These are phyloP conservation scores for Coniochaeta prunicola DNA, from an alignment of 2,329 filamentous ascomycete species.

Conservation along the genomic window DNA sequence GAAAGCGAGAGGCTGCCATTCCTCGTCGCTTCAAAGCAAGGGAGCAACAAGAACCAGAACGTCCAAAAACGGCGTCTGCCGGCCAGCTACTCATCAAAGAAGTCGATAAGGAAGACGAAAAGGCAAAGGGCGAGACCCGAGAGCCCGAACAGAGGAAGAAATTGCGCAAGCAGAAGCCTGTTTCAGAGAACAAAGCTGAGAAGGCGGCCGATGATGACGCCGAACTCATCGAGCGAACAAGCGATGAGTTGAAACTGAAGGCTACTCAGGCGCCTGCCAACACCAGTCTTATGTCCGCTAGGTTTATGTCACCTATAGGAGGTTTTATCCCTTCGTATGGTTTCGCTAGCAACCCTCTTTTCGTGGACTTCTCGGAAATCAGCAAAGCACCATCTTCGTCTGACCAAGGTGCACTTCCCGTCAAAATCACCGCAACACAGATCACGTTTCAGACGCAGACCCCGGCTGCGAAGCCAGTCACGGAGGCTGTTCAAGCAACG, in stretches of 20 bases:
- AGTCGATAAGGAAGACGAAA: background rate
- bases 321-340: slow-evolving; percentile 1
- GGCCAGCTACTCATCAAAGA: background rate
- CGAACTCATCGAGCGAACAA: background rate
- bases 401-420: background rate
- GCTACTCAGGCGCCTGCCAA: background rate
- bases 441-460: background rate
- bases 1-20: background rate
- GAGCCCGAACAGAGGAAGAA: slow-evolving; percentile 1
- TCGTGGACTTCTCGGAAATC: slow-evolving; percentile 1
- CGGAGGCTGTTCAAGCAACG: background rate
- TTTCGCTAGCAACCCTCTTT: background rate
- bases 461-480: background rate
- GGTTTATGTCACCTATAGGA: slow-evolving; percentile 2
- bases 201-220: background rate
- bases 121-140: background rate
- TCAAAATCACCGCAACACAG: background rate
- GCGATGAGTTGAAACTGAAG: background rate
- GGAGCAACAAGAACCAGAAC: background rate
- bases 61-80: background rate
- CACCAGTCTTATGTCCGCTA: background rate
- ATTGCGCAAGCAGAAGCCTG: slow-evolving; percentile 1
- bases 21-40: background rate
- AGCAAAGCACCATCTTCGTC: background rate
- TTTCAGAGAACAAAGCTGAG: background rate